phyloP scores from a whole-genome alignment of 768 basidiomycete genomes.

The Mycena polygramma region DNA sequence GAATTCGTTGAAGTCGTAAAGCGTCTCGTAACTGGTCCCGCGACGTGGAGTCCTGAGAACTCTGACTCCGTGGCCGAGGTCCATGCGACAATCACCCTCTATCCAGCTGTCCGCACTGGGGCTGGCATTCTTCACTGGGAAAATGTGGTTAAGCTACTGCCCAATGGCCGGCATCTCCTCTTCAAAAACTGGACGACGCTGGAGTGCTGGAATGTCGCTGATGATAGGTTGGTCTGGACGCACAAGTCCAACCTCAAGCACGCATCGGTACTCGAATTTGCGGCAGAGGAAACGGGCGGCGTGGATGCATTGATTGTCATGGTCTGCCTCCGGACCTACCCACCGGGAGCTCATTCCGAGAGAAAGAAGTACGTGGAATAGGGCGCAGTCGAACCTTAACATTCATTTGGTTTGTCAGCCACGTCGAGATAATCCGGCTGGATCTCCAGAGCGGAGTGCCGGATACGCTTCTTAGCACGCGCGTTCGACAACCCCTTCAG shows the following conservation, averaged over 20 bases:
- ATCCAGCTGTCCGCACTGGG: neutral
- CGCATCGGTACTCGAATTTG: neutral
- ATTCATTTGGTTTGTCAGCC: conserved; percentile 4
- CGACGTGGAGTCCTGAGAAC: neutral
- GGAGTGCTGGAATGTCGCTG: conserved; percentile 26
- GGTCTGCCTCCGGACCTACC: conserved; percentile 13
- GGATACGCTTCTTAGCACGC: neutral
- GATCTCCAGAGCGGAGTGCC: conserved; percentile 5
- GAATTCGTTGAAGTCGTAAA: conserved; percentile 7
- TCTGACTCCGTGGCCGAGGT: neutral
- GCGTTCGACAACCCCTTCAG: neutral
- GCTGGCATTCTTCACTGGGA: neutral
- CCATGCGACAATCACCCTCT: neutral
- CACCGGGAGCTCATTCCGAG: neutral
- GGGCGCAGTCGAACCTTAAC: rapidly evolving
- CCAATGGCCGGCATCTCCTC: conserved; percentile 22
- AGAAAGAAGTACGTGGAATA: conserved; percentile 9
- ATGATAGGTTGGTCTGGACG: conserved; percentile 5
- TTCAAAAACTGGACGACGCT: conserved; percentile 7
- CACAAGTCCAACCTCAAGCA: neutral
- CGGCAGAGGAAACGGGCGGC: conserved; percentile 6
- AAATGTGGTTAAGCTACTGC: conserved; percentile 14
- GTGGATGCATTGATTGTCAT: neutral
- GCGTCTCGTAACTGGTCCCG: neutral
- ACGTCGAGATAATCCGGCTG: conserved; percentile 14